These are phyloP conservation scores for Ophiostoma sp. DNA, from an alignment of 2,329 filamentous ascomycete species.

Conservation along the genomic window DNA sequence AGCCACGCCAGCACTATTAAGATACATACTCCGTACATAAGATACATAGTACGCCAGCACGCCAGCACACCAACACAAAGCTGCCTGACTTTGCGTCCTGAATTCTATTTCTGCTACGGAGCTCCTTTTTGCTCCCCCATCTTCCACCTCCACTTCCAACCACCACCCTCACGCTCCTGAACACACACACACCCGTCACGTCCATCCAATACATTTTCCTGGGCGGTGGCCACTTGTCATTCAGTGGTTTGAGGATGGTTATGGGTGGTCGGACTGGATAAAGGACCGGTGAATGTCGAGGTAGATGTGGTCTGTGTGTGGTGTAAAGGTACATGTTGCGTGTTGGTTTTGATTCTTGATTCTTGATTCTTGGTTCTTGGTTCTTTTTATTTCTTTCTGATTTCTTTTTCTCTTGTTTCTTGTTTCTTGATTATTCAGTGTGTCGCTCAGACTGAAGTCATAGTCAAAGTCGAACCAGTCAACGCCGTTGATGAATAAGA, in stretches of 20 bases:
- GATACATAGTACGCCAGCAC: background rate
- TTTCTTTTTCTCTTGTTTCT: no score
- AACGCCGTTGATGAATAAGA: background rate
- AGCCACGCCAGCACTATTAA: background rate
- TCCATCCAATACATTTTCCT: background rate
- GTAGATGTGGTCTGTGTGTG: background rate
- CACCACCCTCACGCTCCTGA: background rate
- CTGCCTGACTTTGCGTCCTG: background rate
- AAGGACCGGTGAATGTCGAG: background rate
- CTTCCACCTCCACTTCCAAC: background rate
- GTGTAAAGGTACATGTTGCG: background rate
- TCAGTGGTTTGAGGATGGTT: constrained; percentile 7
- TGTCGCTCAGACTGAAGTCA: background rate
- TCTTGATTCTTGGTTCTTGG: background rate
- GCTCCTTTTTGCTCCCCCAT: background rate
- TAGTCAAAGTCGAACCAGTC: background rate
- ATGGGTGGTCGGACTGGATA: constrained; percentile 4
- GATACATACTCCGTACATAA: no score
- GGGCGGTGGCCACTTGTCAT: constrained; percentile 15
- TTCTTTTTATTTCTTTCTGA: no score
- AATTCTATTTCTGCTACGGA: background rate
- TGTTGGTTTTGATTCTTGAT: background rate
- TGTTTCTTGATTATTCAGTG: background rate
- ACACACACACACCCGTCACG: background rate
- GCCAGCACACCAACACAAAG: background rate